Evolutionary conservation across 495 filamentous ascomycete genomes (phyloP).

Genomic region (Podospora anserina): DNA sequence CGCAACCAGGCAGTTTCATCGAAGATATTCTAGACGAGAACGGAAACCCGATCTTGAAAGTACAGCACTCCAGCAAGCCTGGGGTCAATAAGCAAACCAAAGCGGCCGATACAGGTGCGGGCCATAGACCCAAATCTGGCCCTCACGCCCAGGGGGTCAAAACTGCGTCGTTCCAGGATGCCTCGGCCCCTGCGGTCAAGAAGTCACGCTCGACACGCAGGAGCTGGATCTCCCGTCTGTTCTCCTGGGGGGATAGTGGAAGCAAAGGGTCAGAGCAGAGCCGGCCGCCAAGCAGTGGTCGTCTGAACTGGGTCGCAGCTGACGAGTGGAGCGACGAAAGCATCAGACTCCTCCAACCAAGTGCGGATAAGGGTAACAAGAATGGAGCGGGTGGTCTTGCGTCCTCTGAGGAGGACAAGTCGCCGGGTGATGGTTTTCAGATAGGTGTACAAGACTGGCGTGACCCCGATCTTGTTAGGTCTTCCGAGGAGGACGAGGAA

Average conservation of each 20-base stretch:
- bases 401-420: conserved; percentile 22
- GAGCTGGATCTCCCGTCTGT: conserved; percentile 57
- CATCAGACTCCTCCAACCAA: conserved; percentile 36
- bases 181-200: conserved; percentile 9
- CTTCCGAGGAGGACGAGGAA: conserved; percentile 23
- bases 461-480: conserved; percentile 69
- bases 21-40: conserved; percentile 54
- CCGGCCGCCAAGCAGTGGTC: conserved; percentile 78
- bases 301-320: conserved; percentile 70
- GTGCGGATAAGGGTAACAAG: conserved; percentile 36
- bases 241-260: conserved; percentile 44
- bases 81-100: conserved; percentile 39
- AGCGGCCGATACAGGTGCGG: conserved; percentile 27
- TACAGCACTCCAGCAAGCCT: conserved; percentile 45
- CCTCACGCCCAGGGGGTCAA: conserved; percentile 4
- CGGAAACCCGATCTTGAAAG: conserved; percentile 47
- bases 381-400: conserved; percentile 21
- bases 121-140: background rate
- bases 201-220: conserved; percentile 16
- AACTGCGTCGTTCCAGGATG: conserved; percentile 13
- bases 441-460: conserved; percentile 93
- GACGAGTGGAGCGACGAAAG: conserved; percentile 64
- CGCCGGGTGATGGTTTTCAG: conserved; percentile 67
- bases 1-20: conserved; percentile 65
- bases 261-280: conserved; percentile 51